Percentiles rank a stretch among this genome's conserved stretches.
These are phyloP conservation scores for Sarocladium kiliense DNA, from an alignment of 2,329 filamentous ascomycete genomes.

Conservation along the genomic window DNA sequence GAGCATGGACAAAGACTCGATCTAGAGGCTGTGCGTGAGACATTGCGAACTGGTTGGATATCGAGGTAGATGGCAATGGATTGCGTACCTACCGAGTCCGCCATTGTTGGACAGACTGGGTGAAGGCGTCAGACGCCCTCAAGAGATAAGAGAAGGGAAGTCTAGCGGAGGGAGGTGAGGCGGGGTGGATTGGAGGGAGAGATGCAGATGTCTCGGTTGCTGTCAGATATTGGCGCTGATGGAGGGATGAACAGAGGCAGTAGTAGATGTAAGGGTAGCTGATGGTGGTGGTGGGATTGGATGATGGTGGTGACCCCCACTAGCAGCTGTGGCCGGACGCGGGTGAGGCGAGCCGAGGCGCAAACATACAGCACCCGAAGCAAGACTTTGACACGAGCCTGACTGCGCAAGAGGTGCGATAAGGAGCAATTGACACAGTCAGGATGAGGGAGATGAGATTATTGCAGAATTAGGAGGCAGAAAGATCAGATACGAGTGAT, in stretches of 20 bases:
- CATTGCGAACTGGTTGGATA: not conserved
- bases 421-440: not conserved
- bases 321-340: not conserved
- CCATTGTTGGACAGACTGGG: constrained; percentile 21
- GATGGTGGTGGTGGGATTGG: not conserved
- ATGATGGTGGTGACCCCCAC: not conserved
- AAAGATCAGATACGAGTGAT: too few relatives aligned
- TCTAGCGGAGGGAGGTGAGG: not conserved
- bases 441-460: too few relatives aligned
- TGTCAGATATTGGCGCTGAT: not conserved
- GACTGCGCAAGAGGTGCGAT: not conserved
- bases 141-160: not conserved
- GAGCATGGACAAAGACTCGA: constrained; percentile 96
- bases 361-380: constrained; percentile 2
- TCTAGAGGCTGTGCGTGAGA: constrained; percentile 47
- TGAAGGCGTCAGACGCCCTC: constrained; percentile 7
- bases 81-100: constrained; percentile 32
- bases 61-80: not conserved
- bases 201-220: not conserved
- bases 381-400: not conserved
- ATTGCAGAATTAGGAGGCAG: too few relatives aligned
- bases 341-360: constrained; percentile 8
- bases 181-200: not conserved
- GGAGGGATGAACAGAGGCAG: not conserved
- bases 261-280: not conserved